Base-by-base conservation (phyloP, 208 protist species). In the Vickermania spadyakhi region DNA sequence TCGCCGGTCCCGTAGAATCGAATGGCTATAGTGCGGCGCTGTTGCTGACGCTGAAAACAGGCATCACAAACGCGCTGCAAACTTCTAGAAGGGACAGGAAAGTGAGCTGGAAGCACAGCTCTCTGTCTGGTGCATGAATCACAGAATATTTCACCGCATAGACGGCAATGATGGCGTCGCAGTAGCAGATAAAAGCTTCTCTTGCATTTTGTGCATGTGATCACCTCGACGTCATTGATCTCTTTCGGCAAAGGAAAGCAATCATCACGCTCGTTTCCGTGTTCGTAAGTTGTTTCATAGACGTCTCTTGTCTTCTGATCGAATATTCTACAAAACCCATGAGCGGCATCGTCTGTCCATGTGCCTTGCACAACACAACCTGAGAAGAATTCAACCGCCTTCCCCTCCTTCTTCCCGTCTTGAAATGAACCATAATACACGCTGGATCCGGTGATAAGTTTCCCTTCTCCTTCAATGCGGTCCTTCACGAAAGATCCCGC, bases 101-200 rank as follows among this genome's bases (percentile, higher is more conserved):
- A 87, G 62, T 88, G 84, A 1, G 57, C 4, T 2, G 88, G 87
- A 58, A 96, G 64, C 4, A 67, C 54, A 0, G 84, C 86, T 1
- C 85, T 74, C 45, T 71, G 64, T 59, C 81, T 71, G 11, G 86
- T 75, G 77, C 94, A 98, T n/a, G 68, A 58, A 55, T 89, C 81
- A 64, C 94, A 98, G 58, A 93, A 87, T 5, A 98, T 71, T 14
- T 87, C 61, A 1, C 95, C 95, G 68, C 95, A 98, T 23, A 96
- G 60, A 25, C 95, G 84, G 72, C 95, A 98, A 68, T 98, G 94
- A 66, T 94, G 88, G 2, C 86, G 83, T 13, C 88, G 81, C 1
- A 85, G 68, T 52, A 98, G 91, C 21, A 96, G 65, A 25, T 61
- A 75, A 68, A 98, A 98, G 22, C 69, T 30, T 0, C 57, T 63